Base-by-base conservation (phyloP, 257 asterid genomes). In the Scutellaria minor region DNA sequence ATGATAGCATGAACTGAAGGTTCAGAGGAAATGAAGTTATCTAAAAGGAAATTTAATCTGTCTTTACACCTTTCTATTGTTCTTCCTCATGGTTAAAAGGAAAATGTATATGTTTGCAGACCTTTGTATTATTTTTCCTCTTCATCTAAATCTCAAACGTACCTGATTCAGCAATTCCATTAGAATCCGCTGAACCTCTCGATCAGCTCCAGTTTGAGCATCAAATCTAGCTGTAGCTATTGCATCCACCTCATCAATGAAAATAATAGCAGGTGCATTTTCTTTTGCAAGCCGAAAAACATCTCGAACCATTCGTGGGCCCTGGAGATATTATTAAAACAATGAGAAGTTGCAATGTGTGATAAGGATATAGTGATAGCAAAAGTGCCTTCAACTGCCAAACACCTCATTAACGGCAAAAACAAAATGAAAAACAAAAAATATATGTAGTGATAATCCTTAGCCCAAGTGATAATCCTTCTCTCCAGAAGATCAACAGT, bases 141-240 rank as follows among this genome's bases (percentile, higher is more conserved):
- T 22, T 9, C 57, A 60, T 31, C 35, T 47, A 51, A 41, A 72
- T 70, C 65, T 48, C 52, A 68, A 31, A 53, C 50, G 7, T 59
- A 87, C 96, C 93, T 91, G 96, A 84, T 92, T 89, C 50, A 92
- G 75, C 64, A 89, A 79, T 73, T 92, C 96, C 96, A 89, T 89
- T 54, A 92, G 91, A 70, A 88, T 92, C 51, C 97, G 83, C 83
- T 92, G 97, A 76, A 92, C 96, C 83, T 89, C 97, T 73, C 96
- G 81, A 70, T 92, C 97, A 81, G 96, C 97, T 69, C 96, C 96
- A 45, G 93, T 92, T 74, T 92, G 97, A 44, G 96, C 97, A 71
- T 89, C 97, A 54, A 92, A 92, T 78, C 96, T 79, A 58, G 96
- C 93, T 60, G 97, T 91, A 45, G 96, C 95, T 74, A 89, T 91